Base-by-base conservation (phyloP, 257 asterid genomes). In the Paraleonurus japonicus region DNA sequence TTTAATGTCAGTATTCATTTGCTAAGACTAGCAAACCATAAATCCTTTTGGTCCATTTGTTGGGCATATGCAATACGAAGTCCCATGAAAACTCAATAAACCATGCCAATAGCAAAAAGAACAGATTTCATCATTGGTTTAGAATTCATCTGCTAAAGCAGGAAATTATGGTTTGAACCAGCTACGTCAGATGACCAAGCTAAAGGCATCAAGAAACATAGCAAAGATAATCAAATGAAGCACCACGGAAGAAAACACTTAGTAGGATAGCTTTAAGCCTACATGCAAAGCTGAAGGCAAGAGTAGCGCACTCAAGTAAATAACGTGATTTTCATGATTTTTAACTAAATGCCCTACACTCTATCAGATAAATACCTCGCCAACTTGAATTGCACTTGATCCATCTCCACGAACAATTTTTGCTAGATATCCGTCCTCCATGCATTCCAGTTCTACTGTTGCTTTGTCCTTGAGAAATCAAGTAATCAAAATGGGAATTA, bases 401-500 rank as follows among this genome's bases (percentile, higher is more conserved):
- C 99, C 99, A 72, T 92, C 99, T n/a, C 87, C 91, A 0, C 71
- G 89, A 67, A 95, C 13, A 63, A 95, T 95, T 83, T 92, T 92
- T 75, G 99, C 99, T 59, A 95, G 90, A 82, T 84, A 95, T 50
- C 99, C 99, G 47, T 95, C 99, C 82, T 95, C 99, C 99, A 95
- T 95, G 86, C 99, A 89, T 70, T 95, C 99, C 99, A 95, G 89
- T 80, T 95, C 99, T 23, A 95, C 99, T 0, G 99, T 95, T 24
- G 99, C 99, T 78, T 95, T 95, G 77, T 95, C 99, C 99, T 95
- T 22, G 30, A 66, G 65, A 54, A 62, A 78, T 70, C 15, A 65
- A 74, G 37, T 26, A 50, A 27, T 67, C 7, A 30, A 75, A 60
- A 24, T n/a, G 33, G 19, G 60, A 39, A 61, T 66, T 39, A 82